Evolutionary conservation across 805 yeast genomes (phyloP), one percentile per base, ranked within the genome.

Genomic region (Cyberlindnera saturnus): DNA sequence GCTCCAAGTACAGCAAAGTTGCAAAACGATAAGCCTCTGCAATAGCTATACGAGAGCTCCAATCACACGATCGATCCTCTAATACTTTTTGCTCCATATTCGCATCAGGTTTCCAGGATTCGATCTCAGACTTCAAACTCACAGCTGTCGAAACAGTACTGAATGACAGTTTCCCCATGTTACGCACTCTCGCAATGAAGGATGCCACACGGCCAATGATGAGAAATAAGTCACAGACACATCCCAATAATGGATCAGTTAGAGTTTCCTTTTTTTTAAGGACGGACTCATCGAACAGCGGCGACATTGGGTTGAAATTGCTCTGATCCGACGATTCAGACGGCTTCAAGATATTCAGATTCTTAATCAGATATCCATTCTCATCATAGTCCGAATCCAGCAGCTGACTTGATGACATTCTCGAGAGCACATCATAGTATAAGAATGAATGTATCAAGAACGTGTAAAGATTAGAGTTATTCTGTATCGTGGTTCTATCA

Each of bases 1-100:
- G 86, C 56, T 80, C 85, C 28, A 82, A 60, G 53, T 77, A 80
- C 16, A 81, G 54, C 32, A 82, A 57, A 0, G 84, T 69, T 1
- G 86, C 71, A 56, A 69, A 78, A 33, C 85, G 56, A 58, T 81
- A 82, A 0, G 86, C 82, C 53, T 81, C 87, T 3, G 87, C 86
- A 1, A 86, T 81, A 2, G 86, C 75, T 20, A 82, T 66, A 44
- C 83, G 76, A 10, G 82, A 73, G 5, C 80, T 63, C 28, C 77
- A 55, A 49, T 81, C 87, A 67, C 80, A 74, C 2, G 67, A 59
- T 6, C 75, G 69, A 46, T 74, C 76, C 37, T 71, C 41, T 57
- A 67, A 62, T 8, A 68, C 53, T 2, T 71, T 57, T 10, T 42
- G 42, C 20, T 66, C 62, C 34, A 52, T 44, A 9, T 47, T 45